phyloP scores from a whole-genome alignment of 2,329 filamentous ascomycete genomes.

The Sphaerulina populicola region DNA sequence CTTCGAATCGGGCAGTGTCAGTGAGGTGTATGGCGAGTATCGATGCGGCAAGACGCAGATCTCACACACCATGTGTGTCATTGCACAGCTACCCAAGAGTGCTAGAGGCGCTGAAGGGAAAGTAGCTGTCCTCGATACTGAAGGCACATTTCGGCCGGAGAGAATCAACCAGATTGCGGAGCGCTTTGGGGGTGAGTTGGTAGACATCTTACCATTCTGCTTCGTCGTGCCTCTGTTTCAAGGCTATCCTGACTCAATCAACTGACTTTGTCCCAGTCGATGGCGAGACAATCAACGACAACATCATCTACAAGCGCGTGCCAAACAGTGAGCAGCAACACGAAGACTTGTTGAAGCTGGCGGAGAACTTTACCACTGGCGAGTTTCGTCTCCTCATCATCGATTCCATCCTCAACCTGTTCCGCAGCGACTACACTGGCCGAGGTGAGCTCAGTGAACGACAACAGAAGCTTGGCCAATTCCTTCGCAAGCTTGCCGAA shows the following conservation, averaged over 20 bases:
- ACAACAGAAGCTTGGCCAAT: slow-evolving; percentile 59
- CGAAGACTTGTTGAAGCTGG: slow-evolving; percentile 54
- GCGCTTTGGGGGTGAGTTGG: slow-evolving; percentile 46
- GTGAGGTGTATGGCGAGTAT: slow-evolving; percentile 55
- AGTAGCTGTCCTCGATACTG: slow-evolving; percentile 60
- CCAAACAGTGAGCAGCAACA: slow-evolving; percentile 59
- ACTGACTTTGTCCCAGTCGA: slow-evolving; percentile 38
- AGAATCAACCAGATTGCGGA: slow-evolving; percentile 60
- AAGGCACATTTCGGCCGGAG: slow-evolving; percentile 60
- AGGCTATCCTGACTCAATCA: background rate
- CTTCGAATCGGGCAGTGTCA: slow-evolving; percentile 63
- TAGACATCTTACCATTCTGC: background rate
- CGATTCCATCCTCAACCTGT: slow-evolving; percentile 63
- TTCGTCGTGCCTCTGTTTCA: background rate
- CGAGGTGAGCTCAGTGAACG: slow-evolving; percentile 60
- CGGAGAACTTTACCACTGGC: slow-evolving; percentile 53
- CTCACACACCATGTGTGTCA: slow-evolving; percentile 60
- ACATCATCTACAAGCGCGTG: slow-evolving; percentile 58
- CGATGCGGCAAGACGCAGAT: slow-evolving; percentile 63
- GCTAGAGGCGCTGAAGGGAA: slow-evolving; percentile 61
- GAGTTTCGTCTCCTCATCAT: slow-evolving; percentile 60
- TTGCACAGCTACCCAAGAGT: slow-evolving; percentile 48
- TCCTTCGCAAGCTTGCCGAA: slow-evolving; percentile 54
- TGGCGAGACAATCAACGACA: slow-evolving; percentile 53
- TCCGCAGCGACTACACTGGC: slow-evolving; percentile 58